These are phyloP conservation scores for Hura crepitans DNA, from an alignment of 441 rosid species.

Conservation along the genomic window DNA sequence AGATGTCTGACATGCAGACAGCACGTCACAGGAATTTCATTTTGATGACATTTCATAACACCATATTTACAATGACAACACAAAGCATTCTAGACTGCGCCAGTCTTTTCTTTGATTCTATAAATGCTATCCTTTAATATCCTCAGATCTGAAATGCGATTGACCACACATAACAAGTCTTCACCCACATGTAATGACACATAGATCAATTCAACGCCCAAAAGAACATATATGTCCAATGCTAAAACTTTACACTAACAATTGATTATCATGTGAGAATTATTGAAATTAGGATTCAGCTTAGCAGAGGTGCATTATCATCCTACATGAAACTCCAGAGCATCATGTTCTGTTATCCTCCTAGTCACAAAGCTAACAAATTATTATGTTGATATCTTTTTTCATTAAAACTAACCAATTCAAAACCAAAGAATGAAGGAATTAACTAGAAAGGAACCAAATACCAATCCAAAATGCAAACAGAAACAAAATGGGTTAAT, in stretches of 20 bases:
- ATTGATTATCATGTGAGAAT: background rate
- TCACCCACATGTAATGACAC: background rate
- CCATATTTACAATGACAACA: background rate
- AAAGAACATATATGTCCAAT: background rate
- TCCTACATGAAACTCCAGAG: background rate
- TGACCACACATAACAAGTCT: background rate
- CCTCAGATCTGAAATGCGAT: background rate
- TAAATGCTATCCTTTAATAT: background rate
- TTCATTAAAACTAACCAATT: background rate
- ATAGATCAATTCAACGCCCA: constrained; percentile 2
- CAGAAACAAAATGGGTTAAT: background rate
- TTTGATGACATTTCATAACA: background rate
- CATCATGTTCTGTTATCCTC: background rate
- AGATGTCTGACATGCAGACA: background rate
- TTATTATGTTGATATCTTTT: background rate
- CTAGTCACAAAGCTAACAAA: background rate
- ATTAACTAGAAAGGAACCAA: background rate
- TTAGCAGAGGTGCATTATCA: background rate
- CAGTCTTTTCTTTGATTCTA: background rate
- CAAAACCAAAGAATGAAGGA: background rate
- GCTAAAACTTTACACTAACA: background rate
- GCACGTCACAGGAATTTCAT: background rate
- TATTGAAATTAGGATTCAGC: background rate
- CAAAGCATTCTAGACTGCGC: background rate
- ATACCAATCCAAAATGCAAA: background rate